These are phyloP conservation scores for Picochlorum sp. DNA, from an alignment of 139 green algal species.

Conservation along the genomic window DNA sequence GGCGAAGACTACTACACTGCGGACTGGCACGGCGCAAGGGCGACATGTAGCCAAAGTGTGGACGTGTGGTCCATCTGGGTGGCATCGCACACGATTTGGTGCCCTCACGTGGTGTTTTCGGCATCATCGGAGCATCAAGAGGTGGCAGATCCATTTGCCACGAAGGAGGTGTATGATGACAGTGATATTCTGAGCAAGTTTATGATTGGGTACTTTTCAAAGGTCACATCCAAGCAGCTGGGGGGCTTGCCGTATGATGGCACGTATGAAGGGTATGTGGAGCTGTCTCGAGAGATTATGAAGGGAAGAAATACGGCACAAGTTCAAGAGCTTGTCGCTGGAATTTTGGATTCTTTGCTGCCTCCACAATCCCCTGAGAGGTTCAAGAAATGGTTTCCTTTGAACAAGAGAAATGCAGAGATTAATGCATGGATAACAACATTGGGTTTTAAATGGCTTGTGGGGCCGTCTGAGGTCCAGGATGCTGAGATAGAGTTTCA, in stretches of 20 bases:
- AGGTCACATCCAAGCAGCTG: constrained; percentile 41
- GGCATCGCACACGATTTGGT: no score
- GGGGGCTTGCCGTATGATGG: constrained; percentile 27
- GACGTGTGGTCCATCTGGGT: no score
- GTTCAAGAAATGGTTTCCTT: constrained; percentile 41
- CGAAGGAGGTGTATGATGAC: constrained; percentile 18
- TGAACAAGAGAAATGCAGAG: constrained; percentile 24
- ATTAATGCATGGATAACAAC: constrained; percentile 45
- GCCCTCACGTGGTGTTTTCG: background rate
- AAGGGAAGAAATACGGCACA: constrained; percentile 33
- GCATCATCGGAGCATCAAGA: background rate
- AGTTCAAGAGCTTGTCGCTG: constrained; percentile 38
- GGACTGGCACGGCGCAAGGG: no score
- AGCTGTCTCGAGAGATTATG: constrained; percentile 44
- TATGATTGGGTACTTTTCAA: constrained; percentile 19
- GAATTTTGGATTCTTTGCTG: constrained; percentile 33
- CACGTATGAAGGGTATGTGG: constrained; percentile 44
- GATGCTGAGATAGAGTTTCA: constrained; percentile 29
- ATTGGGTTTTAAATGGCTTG: constrained; percentile 49
- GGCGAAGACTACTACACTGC: no score
- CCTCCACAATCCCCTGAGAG: constrained; percentile 23
- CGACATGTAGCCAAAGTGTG: no score
- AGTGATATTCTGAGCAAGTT: constrained; percentile 17
- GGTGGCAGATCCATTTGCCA: constrained; percentile 23
- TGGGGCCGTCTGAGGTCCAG: constrained; percentile 34